Evolutionary conservation across 2,329 filamentous ascomycete genomes (phyloP).

Genomic region (Coccinonectria pachysandricola): DNA sequence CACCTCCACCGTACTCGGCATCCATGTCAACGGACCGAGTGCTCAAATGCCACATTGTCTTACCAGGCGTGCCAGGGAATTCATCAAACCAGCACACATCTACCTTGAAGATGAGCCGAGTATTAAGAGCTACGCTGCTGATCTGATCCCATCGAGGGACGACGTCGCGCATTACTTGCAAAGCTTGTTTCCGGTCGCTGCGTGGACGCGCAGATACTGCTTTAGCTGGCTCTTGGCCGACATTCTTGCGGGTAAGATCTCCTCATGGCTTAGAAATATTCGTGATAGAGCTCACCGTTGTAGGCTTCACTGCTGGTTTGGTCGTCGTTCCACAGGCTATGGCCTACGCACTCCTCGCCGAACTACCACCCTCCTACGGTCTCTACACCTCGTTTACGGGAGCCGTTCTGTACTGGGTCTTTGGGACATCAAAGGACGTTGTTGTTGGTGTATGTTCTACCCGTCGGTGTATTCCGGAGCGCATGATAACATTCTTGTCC

Average conservation of each 20-base stretch:
- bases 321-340: constrained; percentile 73
- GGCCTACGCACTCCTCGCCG: constrained; percentile 66
- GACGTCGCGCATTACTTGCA: constrained; percentile 41
- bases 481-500: no score
- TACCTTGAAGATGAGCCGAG: constrained; percentile 58
- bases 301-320: constrained; percentile 39
- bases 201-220: constrained; percentile 65
- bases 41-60: constrained; percentile 16
- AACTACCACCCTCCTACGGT: constrained; percentile 58
- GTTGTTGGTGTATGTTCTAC: constrained; percentile 54
- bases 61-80: constrained; percentile 14
- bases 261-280: no score
- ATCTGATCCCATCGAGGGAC: constrained; percentile 38
- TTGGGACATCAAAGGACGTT: constrained; percentile 77
- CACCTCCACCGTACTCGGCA: constrained; percentile 20
- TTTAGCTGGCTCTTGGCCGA: constrained; percentile 63
- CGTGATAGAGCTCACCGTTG: no score
- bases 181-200: constrained; percentile 51
- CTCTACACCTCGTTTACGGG: constrained; percentile 78
- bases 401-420: constrained; percentile 71
- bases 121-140: constrained; percentile 48
- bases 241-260: constrained; percentile 51
- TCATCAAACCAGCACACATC: constrained; percentile 17
- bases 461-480: no score
- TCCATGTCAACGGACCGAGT: constrained; percentile 21